Evolutionary conservation across 2,329 filamentous ascomycete genomes (phyloP).

Genomic region (Bisporella sp.): DNA sequence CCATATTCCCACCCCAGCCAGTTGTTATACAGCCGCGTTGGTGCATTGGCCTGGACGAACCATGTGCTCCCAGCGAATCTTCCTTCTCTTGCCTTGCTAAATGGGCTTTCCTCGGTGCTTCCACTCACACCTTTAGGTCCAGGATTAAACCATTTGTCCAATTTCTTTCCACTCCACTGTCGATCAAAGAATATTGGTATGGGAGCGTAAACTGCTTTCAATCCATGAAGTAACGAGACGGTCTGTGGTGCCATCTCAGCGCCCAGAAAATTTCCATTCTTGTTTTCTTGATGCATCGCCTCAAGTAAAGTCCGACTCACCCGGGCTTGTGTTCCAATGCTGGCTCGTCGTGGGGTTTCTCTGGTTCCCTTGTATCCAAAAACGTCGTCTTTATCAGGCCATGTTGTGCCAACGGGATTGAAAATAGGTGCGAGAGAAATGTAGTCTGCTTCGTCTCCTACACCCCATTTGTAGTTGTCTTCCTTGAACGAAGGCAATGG

Average conservation of each 20-base stretch:
- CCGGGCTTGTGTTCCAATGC: conserved; percentile 72
- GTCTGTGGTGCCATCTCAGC: conserved; percentile 76
- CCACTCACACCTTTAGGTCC: conserved; percentile 48
- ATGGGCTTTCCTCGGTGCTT: conserved; percentile 42
- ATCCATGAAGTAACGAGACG: conserved; percentile 65
- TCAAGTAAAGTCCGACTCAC: conserved; percentile 65
- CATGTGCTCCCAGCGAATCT: conserved; percentile 52
- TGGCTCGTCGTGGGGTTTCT: conserved; percentile 48
- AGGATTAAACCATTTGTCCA: conserved; percentile 54
- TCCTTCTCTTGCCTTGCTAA: conserved; percentile 52
- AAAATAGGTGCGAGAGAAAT: conserved; percentile 66
- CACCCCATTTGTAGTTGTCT: conserved; percentile 71
- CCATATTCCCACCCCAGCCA: conserved; percentile 55
- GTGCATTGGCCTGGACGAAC: conserved; percentile 53
- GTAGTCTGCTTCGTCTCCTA: conserved; percentile 68
- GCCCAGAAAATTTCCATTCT: conserved; percentile 66
- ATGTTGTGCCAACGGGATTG: conserved; percentile 64
- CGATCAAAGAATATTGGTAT: conserved; percentile 77
- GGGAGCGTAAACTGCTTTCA: conserved; percentile 72
- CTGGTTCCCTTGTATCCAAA: conserved; percentile 41
- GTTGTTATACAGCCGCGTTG: conserved; percentile 54
- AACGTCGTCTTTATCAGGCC: conserved; percentile 59
- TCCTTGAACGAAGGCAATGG: conserved; percentile 48
- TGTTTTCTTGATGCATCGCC: conserved; percentile 71
- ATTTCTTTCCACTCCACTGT: conserved; percentile 52